Evolutionary conservation across 1,284 basidiomycete genomes (phyloP).

Genomic region (Ustilago xerochloae): DNA sequence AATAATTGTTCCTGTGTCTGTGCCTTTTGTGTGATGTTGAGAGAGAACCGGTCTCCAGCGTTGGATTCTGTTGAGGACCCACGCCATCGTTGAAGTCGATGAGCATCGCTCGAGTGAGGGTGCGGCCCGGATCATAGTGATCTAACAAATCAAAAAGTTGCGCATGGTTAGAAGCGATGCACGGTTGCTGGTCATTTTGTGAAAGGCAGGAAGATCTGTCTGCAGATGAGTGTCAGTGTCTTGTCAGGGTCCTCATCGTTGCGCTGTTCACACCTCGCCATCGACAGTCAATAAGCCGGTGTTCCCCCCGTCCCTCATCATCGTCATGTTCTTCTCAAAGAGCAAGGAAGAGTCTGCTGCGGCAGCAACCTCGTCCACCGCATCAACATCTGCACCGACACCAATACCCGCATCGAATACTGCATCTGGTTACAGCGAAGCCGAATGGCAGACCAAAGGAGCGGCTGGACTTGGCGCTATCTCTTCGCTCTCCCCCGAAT

Average conservation of each 20-base stretch:
- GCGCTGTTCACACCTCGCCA: background rate
- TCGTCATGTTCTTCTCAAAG: slow-evolving; percentile 30
- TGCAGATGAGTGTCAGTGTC: background rate
- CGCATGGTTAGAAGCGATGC: background rate
- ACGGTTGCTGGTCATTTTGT: background rate
- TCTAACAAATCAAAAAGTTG: background rate
- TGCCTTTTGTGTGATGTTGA: background rate
- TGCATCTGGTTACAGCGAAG: background rate
- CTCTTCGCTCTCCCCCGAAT: slow-evolving; percentile 76
- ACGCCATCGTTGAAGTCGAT: no score
- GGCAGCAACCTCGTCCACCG: slow-evolving; percentile 10
- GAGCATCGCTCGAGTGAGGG: no score
- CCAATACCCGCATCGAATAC: background rate
- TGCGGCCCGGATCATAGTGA: no score
- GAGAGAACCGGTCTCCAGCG: no score
- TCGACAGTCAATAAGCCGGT: background rate
- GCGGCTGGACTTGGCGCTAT: slow-evolving; percentile 54
- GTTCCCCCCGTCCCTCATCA: background rate
- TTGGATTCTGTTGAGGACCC: no score
- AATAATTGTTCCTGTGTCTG: background rate
- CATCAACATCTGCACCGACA: slow-evolving; percentile 7
- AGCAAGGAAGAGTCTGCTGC: slow-evolving; percentile 8
- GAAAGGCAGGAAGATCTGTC: slow-evolving; percentile 5
- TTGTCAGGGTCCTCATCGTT: slow-evolving; percentile 12
- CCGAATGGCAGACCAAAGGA: slow-evolving; percentile 29